Conservation (phyloP, 306 rosid species). For the Rosa multiflora region DNA sequence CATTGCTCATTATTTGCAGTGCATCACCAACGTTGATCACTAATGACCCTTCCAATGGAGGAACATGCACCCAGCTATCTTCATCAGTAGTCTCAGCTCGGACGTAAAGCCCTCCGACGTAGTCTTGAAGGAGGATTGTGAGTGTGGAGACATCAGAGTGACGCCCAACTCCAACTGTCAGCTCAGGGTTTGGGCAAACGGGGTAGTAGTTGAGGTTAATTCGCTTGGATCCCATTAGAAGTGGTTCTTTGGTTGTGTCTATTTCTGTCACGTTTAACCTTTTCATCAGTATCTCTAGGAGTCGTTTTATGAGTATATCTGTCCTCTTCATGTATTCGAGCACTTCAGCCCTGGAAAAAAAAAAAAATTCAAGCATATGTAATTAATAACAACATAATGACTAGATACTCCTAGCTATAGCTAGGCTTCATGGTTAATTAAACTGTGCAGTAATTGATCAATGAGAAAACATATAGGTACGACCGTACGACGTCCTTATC, state of each 20-base stretch:
- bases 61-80: conserved; percentile 48
- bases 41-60: conserved; percentile 43
- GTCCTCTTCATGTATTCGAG: conserved; percentile 52
- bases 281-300: conserved; percentile 41
- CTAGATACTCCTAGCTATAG: too few species aligned
- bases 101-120: conserved; percentile 54
- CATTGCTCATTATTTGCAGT: conserved; percentile 63
- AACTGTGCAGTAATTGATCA: too few species aligned
- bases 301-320: conserved; percentile 30
- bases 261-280: conserved; percentile 39
- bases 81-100: neutral
- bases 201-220: conserved; percentile 60
- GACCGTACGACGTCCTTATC: too few species aligned
- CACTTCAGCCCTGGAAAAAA: conserved; percentile 28
- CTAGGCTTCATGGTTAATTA: neutral
- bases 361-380: neutral
- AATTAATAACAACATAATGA: neutral
- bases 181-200: conserved; percentile 49
- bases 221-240: conserved; percentile 51
- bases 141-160: conserved; percentile 61
- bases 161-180: conserved; percentile 49
- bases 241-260: conserved; percentile 30
- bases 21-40: conserved; percentile 67
- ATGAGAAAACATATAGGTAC: too few species aligned
- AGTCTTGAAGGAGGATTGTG: conserved; percentile 58